These are phyloP conservation scores for Gypsophila paniculata DNA, from an alignment of 179 eudicot species.

Conservation along the genomic window DNA sequence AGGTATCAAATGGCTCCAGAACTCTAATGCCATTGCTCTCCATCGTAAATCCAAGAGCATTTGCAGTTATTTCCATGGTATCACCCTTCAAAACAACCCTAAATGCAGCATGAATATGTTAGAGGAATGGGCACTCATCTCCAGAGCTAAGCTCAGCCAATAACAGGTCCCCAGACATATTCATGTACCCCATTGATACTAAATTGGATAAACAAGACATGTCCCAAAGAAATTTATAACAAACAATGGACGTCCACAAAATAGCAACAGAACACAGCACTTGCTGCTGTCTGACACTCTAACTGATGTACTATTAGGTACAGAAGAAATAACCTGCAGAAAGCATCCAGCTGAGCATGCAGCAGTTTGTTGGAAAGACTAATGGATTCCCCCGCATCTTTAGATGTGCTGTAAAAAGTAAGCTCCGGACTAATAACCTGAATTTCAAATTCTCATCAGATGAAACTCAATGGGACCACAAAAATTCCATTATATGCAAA, in stretches of 20 bases:
- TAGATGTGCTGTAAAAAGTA: slow-evolving; percentile 81
- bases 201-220: too few relatives aligned
- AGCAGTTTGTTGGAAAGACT: slow-evolving; percentile 77
- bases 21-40: slow-evolving; percentile 94
- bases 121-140: neutral
- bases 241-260: neutral
- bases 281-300: neutral
- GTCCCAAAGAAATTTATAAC: neutral
- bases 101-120: slow-evolving; percentile 20
- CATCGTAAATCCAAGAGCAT: slow-evolving; percentile 85
- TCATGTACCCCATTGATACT: neutral
- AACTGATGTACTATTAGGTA: slow-evolving; percentile 7
- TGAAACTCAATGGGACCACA: slow-evolving; percentile 4
- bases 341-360: slow-evolving; percentile 88
- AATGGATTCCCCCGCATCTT: slow-evolving; percentile 50
- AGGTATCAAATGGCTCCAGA: slow-evolving; percentile 95
- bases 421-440: slow-evolving; percentile 98
- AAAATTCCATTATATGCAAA: neutral
- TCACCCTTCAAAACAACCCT: slow-evolving; percentile 91
- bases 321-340: slow-evolving; percentile 59
- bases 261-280: neutral
- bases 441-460: slow-evolving; percentile 21
- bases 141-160: slow-evolving; percentile 8
- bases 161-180: neutral
- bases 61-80: slow-evolving; percentile 69